These are phyloP conservation scores for Turritis glabra DNA, from an alignment of 345 rosid species.

Conservation along the genomic window DNA sequence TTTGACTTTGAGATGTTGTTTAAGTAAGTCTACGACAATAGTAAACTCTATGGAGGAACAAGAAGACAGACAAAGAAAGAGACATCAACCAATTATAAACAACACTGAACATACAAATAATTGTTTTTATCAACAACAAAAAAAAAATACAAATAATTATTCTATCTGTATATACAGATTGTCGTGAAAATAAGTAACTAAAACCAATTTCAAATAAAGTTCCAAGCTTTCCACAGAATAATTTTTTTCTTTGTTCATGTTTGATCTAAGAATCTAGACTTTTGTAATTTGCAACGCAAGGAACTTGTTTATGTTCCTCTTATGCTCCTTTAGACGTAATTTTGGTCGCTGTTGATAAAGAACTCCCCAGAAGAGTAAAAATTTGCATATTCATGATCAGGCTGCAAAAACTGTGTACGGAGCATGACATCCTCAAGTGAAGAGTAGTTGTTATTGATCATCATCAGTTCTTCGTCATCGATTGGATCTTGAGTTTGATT, in stretches of 20 bases:
- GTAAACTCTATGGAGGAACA: conserved; percentile 22
- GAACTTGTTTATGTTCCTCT: background rate
- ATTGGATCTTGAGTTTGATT: conserved; percentile 33
- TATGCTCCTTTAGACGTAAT: conserved; percentile 44
- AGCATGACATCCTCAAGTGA: conserved; percentile 45
- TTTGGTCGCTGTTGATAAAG: conserved; percentile 45
- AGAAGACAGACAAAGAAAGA: conserved; percentile 3
- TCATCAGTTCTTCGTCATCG: conserved; percentile 18
- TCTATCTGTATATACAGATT: conserved; percentile 30
- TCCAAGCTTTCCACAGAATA: background rate
- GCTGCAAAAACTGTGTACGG: conserved; percentile 49
- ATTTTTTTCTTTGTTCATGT: conserved; percentile 5
- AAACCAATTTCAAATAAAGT: background rate
- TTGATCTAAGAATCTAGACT: background rate
- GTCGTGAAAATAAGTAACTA: conserved; percentile 8
- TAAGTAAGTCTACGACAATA: conserved; percentile 31
- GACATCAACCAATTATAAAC: conserved; percentile 21
- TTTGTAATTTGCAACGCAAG: background rate
- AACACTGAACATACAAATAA: conserved; percentile 8
- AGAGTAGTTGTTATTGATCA: conserved; percentile 26
- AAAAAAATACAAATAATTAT: conserved; percentile 19
- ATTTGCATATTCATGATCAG: conserved; percentile 52
- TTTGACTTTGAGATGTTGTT: conserved; percentile 24
- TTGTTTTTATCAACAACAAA: too few relatives aligned
- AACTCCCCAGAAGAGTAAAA: conserved; percentile 44